Conservation (phyloP, 176 grass and related monocot genomes). For the Coix lacrymajobi region DNA sequence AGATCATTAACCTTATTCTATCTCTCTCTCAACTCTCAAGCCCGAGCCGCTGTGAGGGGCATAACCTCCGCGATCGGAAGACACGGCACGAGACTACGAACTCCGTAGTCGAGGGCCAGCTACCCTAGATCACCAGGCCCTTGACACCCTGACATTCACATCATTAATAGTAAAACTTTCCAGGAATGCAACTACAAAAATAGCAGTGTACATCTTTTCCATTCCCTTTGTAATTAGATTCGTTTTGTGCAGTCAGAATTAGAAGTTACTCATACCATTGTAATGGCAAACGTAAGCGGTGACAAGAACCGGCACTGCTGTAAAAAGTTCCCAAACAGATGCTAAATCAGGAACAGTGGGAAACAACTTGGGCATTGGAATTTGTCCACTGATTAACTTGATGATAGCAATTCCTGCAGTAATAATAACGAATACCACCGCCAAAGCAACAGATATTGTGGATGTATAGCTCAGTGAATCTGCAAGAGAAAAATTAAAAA, state of each 20-base stretch:
- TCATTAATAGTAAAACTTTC: not conserved
- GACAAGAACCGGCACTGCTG: constrained; percentile 85
- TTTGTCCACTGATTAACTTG: constrained; percentile 66
- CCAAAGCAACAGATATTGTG: constrained; percentile 80
- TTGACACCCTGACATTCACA: not conserved
- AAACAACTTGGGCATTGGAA: constrained; percentile 90
- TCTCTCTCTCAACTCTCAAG: too few relatives aligned
- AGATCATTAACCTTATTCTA: too few relatives aligned
- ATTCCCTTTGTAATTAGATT: not conserved
- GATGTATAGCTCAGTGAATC: constrained; percentile 95
- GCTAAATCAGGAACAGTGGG: constrained; percentile 62
- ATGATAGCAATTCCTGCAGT: constrained; percentile 92
- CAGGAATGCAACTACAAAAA: not conserved
- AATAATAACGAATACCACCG: constrained; percentile 81
- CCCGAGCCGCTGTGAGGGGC: too few relatives aligned
- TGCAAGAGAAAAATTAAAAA: constrained; percentile 37
- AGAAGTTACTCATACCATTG: constrained; percentile 51
- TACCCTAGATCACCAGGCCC: too few relatives aligned
- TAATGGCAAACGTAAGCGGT: constrained; percentile 96
- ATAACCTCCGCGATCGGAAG: too few relatives aligned
- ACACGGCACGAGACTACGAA: too few relatives aligned
- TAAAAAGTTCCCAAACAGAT: constrained; percentile 94
- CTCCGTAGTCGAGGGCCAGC: too few relatives aligned
- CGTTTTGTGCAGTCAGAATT: not conserved
- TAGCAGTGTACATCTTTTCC: not conserved